Conservation (phyloP, 148 eudicot species). For the Camellia lanceoleosa region DNA sequence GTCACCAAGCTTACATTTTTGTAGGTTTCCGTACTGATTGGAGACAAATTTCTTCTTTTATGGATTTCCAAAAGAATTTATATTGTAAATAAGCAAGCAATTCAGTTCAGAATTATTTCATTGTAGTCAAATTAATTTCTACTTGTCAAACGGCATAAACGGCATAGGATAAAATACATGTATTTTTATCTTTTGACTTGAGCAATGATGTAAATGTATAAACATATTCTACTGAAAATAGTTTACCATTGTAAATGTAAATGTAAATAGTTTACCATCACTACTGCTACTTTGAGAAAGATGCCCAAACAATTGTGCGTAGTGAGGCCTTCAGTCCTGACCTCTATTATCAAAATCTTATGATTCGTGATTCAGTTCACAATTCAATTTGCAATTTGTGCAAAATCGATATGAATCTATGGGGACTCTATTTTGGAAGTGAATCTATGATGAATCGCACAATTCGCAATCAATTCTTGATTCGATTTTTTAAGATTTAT, state of each 20-base stretch:
- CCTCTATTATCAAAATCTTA: too few relatives aligned
- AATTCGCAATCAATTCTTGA: too few relatives aligned
- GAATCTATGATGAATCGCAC: too few relatives aligned
- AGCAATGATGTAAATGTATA: not conserved
- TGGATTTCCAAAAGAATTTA: too few relatives aligned
- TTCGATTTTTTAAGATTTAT: too few relatives aligned
- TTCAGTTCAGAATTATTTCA: not conserved
- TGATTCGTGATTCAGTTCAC: too few relatives aligned
- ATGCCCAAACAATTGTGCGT: not conserved
- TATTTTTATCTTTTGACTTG: not conserved
- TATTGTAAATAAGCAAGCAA: not conserved
- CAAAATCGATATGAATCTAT: too few relatives aligned
- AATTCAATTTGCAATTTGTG: too few relatives aligned
- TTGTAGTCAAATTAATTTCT: not conserved
- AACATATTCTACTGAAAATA: not conserved
- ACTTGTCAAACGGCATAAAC: not conserved
- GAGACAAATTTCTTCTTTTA: not conserved
- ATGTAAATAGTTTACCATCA: not conserved
- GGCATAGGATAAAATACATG: not conserved
- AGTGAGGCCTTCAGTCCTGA: not conserved
- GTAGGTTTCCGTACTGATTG: constrained; percentile 2
- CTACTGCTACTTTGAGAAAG: constrained; percentile 2
- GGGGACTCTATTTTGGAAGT: too few relatives aligned
- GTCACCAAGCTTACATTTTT: constrained; percentile 4
- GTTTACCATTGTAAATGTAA: too few relatives aligned